These are phyloP conservation scores for Jatropha multifida DNA, from an alignment of 441 rosid genomes.

Conservation along the genomic window DNA sequence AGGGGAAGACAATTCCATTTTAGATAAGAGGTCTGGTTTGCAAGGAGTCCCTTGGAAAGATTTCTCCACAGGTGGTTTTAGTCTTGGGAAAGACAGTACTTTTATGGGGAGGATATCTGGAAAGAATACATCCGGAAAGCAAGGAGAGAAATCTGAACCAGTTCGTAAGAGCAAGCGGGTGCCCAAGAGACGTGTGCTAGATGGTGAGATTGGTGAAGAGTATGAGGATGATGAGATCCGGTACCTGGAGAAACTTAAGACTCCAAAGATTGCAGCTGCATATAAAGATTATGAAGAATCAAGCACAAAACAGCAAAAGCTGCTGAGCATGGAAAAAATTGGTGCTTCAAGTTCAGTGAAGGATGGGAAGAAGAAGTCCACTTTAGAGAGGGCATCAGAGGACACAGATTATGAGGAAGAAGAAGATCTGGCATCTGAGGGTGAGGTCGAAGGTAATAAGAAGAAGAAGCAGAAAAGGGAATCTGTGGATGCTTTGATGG, in stretches of 20 bases:
- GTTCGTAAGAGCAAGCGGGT: constrained; percentile 83
- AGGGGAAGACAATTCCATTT: constrained; percentile 42
- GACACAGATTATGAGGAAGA: constrained; percentile 65
- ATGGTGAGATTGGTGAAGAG: constrained; percentile 59
- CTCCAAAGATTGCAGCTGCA: constrained; percentile 40
- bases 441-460: constrained; percentile 47
- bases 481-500: constrained; percentile 51
- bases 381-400: constrained; percentile 40
- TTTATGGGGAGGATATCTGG: constrained; percentile 44
- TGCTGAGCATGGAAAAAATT: constrained; percentile 47
- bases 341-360: constrained; percentile 38
- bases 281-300: constrained; percentile 51
- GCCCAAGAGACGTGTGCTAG: constrained; percentile 63
- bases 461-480: constrained; percentile 62
- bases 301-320: constrained; percentile 50
- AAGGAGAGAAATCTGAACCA: constrained; percentile 53
- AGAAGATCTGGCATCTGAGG: constrained; percentile 48
- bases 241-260: constrained; percentile 68
- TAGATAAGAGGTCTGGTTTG: constrained; percentile 57
- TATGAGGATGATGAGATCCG: constrained; percentile 83
- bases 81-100: constrained; percentile 54
- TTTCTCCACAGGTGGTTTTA: constrained; percentile 54
- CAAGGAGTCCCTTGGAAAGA: constrained; percentile 80
- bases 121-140: constrained; percentile 41
- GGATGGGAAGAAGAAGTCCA: constrained; percentile 55